phyloP scores from a whole-genome alignment of 495 filamentous ascomycete species.

The Annulohypoxylon nitens region DNA sequence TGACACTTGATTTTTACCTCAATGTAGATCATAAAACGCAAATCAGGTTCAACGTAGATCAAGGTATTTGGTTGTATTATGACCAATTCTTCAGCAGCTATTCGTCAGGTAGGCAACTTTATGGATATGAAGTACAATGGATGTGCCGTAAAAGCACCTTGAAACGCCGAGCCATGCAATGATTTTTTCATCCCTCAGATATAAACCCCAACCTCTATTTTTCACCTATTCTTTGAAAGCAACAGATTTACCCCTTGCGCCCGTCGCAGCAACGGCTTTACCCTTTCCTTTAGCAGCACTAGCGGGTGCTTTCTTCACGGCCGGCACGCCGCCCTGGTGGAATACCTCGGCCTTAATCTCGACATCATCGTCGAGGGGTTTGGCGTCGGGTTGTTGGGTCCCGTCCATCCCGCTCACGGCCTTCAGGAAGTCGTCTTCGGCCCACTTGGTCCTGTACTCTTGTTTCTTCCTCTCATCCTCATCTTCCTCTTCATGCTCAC shows the following conservation, averaged over 20 bases:
- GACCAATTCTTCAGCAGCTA: neutral
- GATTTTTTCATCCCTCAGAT: neutral
- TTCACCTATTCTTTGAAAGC: slow-evolving; percentile 41
- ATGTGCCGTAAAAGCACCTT: neutral
- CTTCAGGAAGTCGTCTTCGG: slow-evolving; percentile 55
- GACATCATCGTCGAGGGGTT: slow-evolving; percentile 43
- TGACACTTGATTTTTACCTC: neutral
- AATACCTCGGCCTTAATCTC: slow-evolving; percentile 48
- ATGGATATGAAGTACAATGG: slow-evolving; percentile 4
- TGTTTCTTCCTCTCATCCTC: slow-evolving; percentile 47
- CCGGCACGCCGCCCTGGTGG: slow-evolving; percentile 11
- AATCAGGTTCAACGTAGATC: neutral
- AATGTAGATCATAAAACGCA: neutral
- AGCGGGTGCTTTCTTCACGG: neutral
- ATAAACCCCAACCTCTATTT: slow-evolving; percentile 8
- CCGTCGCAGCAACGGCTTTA: slow-evolving; percentile 28
- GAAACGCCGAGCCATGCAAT: slow-evolving; percentile 50
- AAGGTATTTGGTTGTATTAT: slow-evolving; percentile 19
- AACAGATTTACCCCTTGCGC: slow-evolving; percentile 47
- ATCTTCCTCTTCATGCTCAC: neutral
- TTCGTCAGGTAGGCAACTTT: neutral
- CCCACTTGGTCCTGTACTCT: slow-evolving; percentile 55
- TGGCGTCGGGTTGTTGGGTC: slow-evolving; percentile 31
- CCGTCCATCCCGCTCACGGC: slow-evolving; percentile 54
- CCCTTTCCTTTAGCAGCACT: slow-evolving; percentile 26